These are phyloP conservation scores for Candida sithepensis DNA, from an alignment of 805 yeast genomes.

Conservation along the genomic window DNA sequence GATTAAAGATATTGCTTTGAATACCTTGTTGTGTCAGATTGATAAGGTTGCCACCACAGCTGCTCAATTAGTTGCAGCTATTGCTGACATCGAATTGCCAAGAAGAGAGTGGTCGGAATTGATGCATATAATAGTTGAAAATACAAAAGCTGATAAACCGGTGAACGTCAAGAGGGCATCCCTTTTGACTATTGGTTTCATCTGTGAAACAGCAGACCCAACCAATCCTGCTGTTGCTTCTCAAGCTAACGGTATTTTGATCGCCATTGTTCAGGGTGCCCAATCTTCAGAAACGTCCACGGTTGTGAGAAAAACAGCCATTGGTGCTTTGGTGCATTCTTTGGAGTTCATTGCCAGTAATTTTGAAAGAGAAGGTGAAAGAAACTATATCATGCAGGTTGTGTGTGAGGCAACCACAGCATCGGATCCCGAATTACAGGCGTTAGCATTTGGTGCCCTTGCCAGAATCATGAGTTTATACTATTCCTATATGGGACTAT, in stretches of 20 bases:
- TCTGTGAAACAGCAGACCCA: constrained; percentile 93
- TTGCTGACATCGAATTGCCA: constrained; percentile 94
- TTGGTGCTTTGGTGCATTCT: constrained; percentile 87
- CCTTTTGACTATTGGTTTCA: constrained; percentile 85
- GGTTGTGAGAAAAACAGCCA: constrained; percentile 81
- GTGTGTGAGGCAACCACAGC: constrained; percentile 99
- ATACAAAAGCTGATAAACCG: constrained; percentile 76
- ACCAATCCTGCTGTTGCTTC: constrained; percentile 68
- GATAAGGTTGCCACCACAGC: constrained; percentile 82
- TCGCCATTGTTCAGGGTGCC: constrained; percentile 96
- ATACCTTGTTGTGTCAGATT: constrained; percentile 59
- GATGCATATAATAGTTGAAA: constrained; percentile 77
- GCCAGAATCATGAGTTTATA: constrained; percentile 88
- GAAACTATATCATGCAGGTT: constrained; percentile 97
- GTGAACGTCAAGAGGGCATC: constrained; percentile 83
- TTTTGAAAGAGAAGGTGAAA: constrained; percentile 90
- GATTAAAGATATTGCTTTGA: constrained; percentile 64
- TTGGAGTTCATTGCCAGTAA: constrained; percentile 84
- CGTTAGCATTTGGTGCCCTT: constrained; percentile 93
- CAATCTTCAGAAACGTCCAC: constrained; percentile 73
- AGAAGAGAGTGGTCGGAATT: constrained; percentile 83
- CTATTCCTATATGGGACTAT: constrained; percentile 85
- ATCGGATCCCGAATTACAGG: constrained; percentile 74
- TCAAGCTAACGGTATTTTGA: constrained; percentile 87
- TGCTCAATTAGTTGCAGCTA: constrained; percentile 93